Conservation (phyloP, 805 yeast genomes). For the Candida coleopterorum region DNA sequence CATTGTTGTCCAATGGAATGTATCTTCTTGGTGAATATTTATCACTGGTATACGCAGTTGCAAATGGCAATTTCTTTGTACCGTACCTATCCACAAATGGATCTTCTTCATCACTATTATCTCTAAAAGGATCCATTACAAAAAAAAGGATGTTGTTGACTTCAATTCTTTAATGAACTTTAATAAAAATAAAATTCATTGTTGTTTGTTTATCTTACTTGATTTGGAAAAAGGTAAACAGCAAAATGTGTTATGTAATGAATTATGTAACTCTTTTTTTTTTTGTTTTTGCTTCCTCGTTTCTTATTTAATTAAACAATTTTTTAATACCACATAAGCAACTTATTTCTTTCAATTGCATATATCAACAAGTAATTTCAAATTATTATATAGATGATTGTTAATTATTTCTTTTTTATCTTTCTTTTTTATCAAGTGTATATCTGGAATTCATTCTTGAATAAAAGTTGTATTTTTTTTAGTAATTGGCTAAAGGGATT, state of each 20-base stretch:
- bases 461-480: constrained; percentile 31
- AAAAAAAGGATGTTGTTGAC: too few species aligned
- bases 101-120: constrained; percentile 15
- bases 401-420: too few species aligned
- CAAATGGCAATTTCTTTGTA: constrained; percentile 30
- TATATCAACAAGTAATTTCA: constrained; percentile 5
- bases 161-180: too few species aligned
- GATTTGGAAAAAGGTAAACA: too few species aligned
- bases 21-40: constrained; percentile 34
- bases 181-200: too few species aligned
- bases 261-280: background rate
- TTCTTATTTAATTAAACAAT: background rate
- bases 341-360: too few species aligned
- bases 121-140: constrained; percentile 30
- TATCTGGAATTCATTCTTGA: constrained; percentile 14
- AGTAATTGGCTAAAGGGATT: constrained; percentile 36
- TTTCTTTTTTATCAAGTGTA: too few species aligned
- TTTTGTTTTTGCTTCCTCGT: background rate
- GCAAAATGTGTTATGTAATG: too few species aligned
- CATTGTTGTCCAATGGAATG: constrained; percentile 18
- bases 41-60: constrained; percentile 34
- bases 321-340: too few species aligned
- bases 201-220: too few species aligned
- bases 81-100: constrained; percentile 29
- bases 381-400: too few species aligned